Percentiles rank a stretch among this genome's conserved stretches.
These are phyloP conservation scores for Tolypocladium ovalisporum DNA, from an alignment of 2,329 filamentous ascomycete species.

Conservation along the genomic window DNA sequence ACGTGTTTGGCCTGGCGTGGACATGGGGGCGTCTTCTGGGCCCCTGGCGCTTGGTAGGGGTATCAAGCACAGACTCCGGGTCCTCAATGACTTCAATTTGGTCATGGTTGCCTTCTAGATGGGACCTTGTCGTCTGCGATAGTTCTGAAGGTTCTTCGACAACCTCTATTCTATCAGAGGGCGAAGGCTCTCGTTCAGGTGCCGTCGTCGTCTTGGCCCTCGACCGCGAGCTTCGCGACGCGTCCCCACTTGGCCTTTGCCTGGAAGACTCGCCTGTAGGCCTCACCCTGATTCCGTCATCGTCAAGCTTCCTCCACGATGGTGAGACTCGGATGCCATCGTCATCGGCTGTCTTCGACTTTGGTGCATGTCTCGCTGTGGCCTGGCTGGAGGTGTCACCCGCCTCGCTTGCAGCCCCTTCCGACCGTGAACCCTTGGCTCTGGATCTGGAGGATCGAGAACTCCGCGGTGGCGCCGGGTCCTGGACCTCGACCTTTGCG, in stretches of 20 bases:
- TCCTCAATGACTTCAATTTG: conserved; percentile 24
- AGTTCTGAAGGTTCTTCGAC: conserved; percentile 12
- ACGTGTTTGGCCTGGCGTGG: conserved; percentile 15
- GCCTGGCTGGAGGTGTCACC: conserved; percentile 16
- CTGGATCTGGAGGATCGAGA: conserved; percentile 25
- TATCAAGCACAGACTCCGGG: conserved; percentile 22
- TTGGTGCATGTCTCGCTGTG: conserved; percentile 12
- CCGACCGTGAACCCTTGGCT: conserved; percentile 12
- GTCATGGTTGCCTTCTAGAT: conserved; percentile 9
- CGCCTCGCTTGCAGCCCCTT: conserved; percentile 14
- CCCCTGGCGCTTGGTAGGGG: conserved; percentile 25
- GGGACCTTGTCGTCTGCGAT: conserved; percentile 4
- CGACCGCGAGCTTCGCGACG: conserved; percentile 12
- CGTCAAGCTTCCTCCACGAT: conserved; percentile 16
- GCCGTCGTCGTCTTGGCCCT: conserved; percentile 16
- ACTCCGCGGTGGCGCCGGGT: conserved; percentile 24
- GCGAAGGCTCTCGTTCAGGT: conserved; percentile 8
- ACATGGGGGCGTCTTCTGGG: conserved; percentile 14
- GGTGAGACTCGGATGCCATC: conserved; percentile 35
- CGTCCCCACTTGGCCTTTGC: conserved; percentile 2
- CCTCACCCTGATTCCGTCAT: conserved; percentile 19
- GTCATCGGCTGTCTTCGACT: conserved; percentile 16
- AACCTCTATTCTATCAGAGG: conserved; percentile 17
- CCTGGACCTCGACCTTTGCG: conserved; percentile 38
- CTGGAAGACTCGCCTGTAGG: conserved; percentile 15